A percentile compares a stretch with the other conserved stretches of the same genome.
Conservation (phyloP, 352 stramenopile genomes). For the Globisporangium polare region DNA sequence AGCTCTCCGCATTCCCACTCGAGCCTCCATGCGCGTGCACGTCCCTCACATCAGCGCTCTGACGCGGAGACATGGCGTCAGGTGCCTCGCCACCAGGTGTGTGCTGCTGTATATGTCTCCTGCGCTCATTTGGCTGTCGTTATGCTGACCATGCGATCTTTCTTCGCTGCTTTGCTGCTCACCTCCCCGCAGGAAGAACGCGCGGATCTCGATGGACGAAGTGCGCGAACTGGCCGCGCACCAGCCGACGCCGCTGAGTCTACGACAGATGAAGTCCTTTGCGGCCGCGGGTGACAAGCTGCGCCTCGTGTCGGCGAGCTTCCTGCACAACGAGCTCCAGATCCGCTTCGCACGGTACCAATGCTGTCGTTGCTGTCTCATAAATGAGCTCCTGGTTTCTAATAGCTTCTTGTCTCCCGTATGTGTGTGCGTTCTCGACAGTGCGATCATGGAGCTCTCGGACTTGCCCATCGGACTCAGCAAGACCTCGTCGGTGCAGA, state of each 20-base stretch:
- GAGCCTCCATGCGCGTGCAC: slow-evolving; percentile 5
- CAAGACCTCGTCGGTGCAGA: slow-evolving; percentile 53
- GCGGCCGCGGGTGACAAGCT: slow-evolving; percentile 56
- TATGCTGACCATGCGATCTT: not conserved
- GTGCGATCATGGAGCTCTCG: slow-evolving; percentile 68
- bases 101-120: not conserved
- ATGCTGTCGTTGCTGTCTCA: not conserved
- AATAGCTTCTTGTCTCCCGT: not conserved
- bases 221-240: slow-evolving; percentile 50
- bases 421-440: slow-evolving; percentile 14
- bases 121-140: not conserved
- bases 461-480: slow-evolving; percentile 67
- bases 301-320: slow-evolving; percentile 56
- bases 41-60: not conserved
- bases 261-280: slow-evolving; percentile 81
- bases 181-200: not conserved
- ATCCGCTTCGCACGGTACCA: slow-evolving; percentile 62
- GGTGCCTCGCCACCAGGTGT: slow-evolving; percentile 3
- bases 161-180: not conserved
- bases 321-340: slow-evolving; percentile 79
- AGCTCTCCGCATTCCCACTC: not conserved
- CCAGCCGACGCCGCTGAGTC: slow-evolving; percentile 61
- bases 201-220: slow-evolving; percentile 56
- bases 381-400: not conserved
- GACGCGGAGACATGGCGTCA: not conserved